phyloP scores from a whole-genome alignment of 768 basidiomycete species.

The Leccinum subgranulosum region DNA sequence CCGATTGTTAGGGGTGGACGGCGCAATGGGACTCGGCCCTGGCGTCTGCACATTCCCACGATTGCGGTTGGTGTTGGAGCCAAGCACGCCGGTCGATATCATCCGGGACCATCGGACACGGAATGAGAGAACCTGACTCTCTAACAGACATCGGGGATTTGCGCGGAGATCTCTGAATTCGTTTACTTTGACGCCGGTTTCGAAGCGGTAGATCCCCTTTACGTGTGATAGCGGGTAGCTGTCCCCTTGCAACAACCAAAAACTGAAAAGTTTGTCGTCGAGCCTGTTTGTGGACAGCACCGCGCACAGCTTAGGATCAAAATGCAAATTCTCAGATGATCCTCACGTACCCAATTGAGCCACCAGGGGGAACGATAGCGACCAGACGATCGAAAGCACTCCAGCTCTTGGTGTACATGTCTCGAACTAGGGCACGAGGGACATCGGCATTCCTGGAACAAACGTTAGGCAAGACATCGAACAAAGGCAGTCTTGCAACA shows the following conservation, averaged over 20 bases:
- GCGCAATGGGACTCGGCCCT: slow-evolving; percentile 22
- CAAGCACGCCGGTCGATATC: slow-evolving; percentile 65
- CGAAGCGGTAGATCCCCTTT: slow-evolving; percentile 85
- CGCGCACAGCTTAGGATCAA: not conserved
- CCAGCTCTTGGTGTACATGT: slow-evolving; percentile 94
- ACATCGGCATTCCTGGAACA: slow-evolving; percentile 72
- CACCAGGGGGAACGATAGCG: slow-evolving; percentile 86
- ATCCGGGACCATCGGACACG: slow-evolving; percentile 80
- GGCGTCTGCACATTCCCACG: slow-evolving; percentile 33
- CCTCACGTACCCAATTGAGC: slow-evolving; percentile 72
- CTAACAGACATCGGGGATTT: slow-evolving; percentile 82
- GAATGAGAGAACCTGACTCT: slow-evolving; percentile 78
- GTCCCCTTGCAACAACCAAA: slow-evolving; percentile 83
- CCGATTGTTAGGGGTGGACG: slow-evolving; percentile 20
- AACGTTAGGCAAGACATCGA: not conserved
- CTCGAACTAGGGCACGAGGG: slow-evolving; percentile 77
- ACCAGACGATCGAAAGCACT: slow-evolving; percentile 87
- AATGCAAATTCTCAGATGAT: slow-evolving; percentile 1
- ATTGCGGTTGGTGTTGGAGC: slow-evolving; percentile 33
- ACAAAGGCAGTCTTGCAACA: not conserved
- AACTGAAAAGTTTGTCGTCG: slow-evolving; percentile 88
- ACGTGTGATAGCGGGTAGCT: slow-evolving; percentile 72
- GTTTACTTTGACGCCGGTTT: slow-evolving; percentile 82
- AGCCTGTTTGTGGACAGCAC: slow-evolving; percentile 43
- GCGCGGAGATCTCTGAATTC: slow-evolving; percentile 88